Base-by-base conservation (phyloP, 225 moss, liverwort and hornwort species). In the Polytrichum formosum region DNA sequence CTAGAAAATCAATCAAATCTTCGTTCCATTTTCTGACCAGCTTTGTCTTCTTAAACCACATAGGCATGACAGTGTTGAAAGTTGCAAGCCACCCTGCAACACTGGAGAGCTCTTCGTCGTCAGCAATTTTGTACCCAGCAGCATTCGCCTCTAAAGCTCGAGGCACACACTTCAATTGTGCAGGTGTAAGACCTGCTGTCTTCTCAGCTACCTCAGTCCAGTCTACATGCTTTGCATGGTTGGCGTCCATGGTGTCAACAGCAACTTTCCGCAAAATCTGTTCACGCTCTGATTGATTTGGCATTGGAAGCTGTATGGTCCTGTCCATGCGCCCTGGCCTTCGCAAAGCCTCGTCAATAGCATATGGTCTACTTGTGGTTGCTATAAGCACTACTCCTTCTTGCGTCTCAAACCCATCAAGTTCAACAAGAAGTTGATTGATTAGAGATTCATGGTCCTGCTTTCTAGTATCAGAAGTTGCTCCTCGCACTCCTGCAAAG, bases 301-400 rank as follows among this genome's bases (percentile, higher is more conserved):
- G 98, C 91, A 91, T 84, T 55, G 98, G 98, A 33, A 98, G 84
- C 74, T 92, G 83, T 59, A 98, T 98, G 61, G 98, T 98, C 62
- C 98, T 94, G 77, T 98, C 98, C 98, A 98, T 98, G 72, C 98
- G 92, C 35, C 98, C 98, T 56, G 98, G 98, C 66, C 98, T 88
- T 64, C 98, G 88, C 65, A 98, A 78, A 27, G 98, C 98, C 79
- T 98, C 98, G 68, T 98, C 98, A 58, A 98, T 98, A 53, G 98
- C 92, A 76, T 76, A 88, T 6, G 98, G 94, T 58, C 98, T 86
- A 67, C 98, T 98, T 46, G 98, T 98, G 77, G 98, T 98, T 28
- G 97, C 97, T 63, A 98, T 91, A 60, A 98, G 85, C 22, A 98
- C 98, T 63, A 98, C 98, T 61, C 98, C 98, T 81, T 98, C 98